Evolutionary conservation across 345 rosid genomes (phyloP), one percentile per base, ranked within the genome.

Genomic region (Heritiera littoralis): DNA sequence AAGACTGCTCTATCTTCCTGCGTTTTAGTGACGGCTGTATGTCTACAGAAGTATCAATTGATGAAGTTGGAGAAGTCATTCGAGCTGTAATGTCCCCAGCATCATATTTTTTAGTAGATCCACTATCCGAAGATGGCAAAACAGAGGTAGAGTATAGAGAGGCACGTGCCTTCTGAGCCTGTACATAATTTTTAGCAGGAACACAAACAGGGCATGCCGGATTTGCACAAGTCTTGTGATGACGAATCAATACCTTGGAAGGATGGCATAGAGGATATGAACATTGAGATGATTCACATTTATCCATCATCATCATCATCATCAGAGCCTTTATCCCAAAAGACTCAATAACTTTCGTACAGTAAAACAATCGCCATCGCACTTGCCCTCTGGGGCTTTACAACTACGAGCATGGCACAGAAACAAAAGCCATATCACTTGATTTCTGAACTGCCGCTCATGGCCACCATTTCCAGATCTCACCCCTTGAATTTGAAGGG

Each of bases 341-440:
- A 94, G 99, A 82, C 80, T 87, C 90, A 83, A 90, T 85, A 96
- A 81, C 70, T 83, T 84, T 81, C 87, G 93, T 60, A 82, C 97
- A 58, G 82, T 86, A 65, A 84, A 75, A 68, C 99, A 94, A 83
- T 89, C 79, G 75, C n/a, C 73, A 12, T 86, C 95, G 83, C 99
- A 96, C 85, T 87, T 90, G 77, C 97, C 99, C 86, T 90, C 97
- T 32, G 95, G 91, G 51, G 92, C 88, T 74, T 89, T 76, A 85
- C 99, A 96, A 75, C 82, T 77, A 46, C 92, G 92, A 66, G 99
- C 98, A 89, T 96, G 99, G 67, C 90, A 85, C 82, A 96, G 82
- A 82, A 94, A 88, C 86, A 96, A 81, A 80, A 96, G 93, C 99
- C 99, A 96, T 79, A 81, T 91, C 83, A 85, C 89, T 82, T 96